Percentiles rank a stretch among this genome's conserved stretches.
Conservation (phyloP, 345 rosid genomes). For the Eucalyptus grandis region DNA sequence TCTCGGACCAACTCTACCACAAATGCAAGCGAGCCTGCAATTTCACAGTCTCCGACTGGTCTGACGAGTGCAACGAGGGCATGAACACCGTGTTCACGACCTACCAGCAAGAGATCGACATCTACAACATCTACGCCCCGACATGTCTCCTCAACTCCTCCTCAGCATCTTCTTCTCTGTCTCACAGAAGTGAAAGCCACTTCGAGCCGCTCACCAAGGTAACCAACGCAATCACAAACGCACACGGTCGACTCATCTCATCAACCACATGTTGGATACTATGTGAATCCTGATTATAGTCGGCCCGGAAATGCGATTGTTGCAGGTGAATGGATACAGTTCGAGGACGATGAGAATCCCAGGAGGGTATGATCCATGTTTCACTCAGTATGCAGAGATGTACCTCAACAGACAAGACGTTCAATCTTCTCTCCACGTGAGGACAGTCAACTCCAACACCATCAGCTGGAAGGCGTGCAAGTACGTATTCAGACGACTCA, state of each 20-base stretch:
- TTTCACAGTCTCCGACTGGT: slow-evolving; percentile 26
- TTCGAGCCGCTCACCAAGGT: neutral
- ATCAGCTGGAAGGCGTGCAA: slow-evolving; percentile 37
- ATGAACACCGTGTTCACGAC: slow-evolving; percentile 12
- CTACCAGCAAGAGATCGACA: slow-evolving; percentile 32
- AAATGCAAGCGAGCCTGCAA: slow-evolving; percentile 25
- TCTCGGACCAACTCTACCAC: slow-evolving; percentile 27
- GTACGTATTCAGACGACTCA: slow-evolving; percentile 3
- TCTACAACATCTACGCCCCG: slow-evolving; percentile 51
- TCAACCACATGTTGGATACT: neutral
- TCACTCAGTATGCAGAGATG: slow-evolving; percentile 12
- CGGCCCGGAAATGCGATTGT: accelerated
- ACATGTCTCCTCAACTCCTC: slow-evolving; percentile 11
- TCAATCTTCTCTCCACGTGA: slow-evolving; percentile 38
- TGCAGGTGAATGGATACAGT: neutral
- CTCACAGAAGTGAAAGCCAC: neutral
- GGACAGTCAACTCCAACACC: neutral
- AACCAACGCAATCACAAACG: neutral
- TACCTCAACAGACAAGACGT: slow-evolving; percentile 45
- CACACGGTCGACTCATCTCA: neutral
- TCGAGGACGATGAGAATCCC: slow-evolving; percentile 18
- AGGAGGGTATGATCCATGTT: slow-evolving; percentile 54
- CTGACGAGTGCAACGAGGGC: slow-evolving; percentile 19
- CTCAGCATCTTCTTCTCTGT: neutral
- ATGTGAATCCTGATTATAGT: neutral